Evolutionary conservation across 768 basidiomycete species (phyloP).

Genomic region (Hydnum rufescens): DNA sequence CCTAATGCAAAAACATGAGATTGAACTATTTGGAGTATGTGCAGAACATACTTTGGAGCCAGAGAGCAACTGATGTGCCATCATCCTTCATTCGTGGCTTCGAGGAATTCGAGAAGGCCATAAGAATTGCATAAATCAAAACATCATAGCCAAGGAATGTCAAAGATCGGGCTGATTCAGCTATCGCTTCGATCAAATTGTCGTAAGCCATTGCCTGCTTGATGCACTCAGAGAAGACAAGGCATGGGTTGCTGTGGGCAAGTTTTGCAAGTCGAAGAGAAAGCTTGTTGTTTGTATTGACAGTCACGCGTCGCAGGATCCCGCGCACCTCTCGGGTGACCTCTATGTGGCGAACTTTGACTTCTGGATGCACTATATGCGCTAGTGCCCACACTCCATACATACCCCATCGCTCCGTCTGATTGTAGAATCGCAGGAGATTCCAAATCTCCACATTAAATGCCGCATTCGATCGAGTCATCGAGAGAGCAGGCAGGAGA

Average conservation of each 20-base stretch:
- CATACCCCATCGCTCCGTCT: conserved; percentile 64
- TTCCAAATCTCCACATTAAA: conserved; percentile 88
- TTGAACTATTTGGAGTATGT: neutral
- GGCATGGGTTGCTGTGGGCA: conserved; percentile 83
- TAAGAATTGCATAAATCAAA: conserved; percentile 68
- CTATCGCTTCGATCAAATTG: conserved; percentile 75
- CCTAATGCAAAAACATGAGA: conserved; percentile 31
- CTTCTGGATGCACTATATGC: conserved; percentile 59
- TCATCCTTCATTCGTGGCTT: conserved; percentile 78
- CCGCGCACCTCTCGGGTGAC: conserved; percentile 78
- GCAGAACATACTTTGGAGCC: conserved; percentile 64
- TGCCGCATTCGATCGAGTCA: conserved; percentile 70
- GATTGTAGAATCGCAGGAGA: conserved; percentile 60
- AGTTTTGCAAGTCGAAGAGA: conserved; percentile 81
- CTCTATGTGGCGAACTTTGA: conserved; percentile 60
- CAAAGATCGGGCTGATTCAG: conserved; percentile 73
- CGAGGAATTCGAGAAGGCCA: conserved; percentile 65
- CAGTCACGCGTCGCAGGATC: conserved; percentile 70
- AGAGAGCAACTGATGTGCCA: conserved; percentile 75
- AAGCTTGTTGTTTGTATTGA: conserved; percentile 64
- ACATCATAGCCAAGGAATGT: conserved; percentile 92
- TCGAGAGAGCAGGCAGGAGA: conserved; percentile 70
- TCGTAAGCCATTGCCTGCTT: conserved; percentile 94
- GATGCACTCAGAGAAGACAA: conserved; percentile 75
- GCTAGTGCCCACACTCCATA: conserved; percentile 89